Conservation (phyloP, 139 green algal genomes). For the Chlorella sp. region DNA sequence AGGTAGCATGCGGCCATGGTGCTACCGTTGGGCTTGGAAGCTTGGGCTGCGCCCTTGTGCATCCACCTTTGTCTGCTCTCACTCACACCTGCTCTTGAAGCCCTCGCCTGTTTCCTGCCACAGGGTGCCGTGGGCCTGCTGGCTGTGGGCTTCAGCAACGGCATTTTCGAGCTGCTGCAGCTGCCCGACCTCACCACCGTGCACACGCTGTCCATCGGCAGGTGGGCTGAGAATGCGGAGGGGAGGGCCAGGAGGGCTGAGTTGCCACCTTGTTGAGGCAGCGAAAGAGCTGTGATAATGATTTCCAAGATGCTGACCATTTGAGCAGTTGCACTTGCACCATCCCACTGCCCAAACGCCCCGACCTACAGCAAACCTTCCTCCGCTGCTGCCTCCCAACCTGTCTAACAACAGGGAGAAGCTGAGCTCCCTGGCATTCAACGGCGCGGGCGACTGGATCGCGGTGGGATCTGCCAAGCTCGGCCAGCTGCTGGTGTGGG, state of each 20-base stretch:
- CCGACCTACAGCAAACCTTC: too few species aligned
- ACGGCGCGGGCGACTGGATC: constrained; percentile 87
- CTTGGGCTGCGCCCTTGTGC: too few species aligned
- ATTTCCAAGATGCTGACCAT: too few species aligned
- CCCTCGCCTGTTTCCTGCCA: too few species aligned
- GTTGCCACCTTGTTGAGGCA: too few species aligned
- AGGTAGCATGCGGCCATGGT: too few species aligned
- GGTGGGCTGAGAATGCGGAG: neutral
- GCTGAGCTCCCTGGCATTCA: constrained; percentile 84
- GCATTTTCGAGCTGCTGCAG: constrained; percentile 92
- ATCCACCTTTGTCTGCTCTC: too few species aligned
- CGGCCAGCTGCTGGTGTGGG: constrained; percentile 98
- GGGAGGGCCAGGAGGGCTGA: neutral
- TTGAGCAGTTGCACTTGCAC: too few species aligned
- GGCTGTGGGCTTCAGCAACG: constrained; percentile 81
- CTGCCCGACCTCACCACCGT: constrained; percentile 84
- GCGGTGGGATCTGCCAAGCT: constrained; percentile 85
- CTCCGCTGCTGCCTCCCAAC: neutral
- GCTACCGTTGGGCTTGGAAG: too few species aligned
- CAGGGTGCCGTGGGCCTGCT: constrained; percentile 61
- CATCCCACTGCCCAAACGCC: too few species aligned
- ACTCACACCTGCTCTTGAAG: too few species aligned
- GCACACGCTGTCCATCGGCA: constrained; percentile 67
- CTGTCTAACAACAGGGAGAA: constrained; percentile 56
- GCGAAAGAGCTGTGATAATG: too few species aligned